phyloP scores from a whole-genome alignment of 768 basidiomycete genomes.

The Hirschioporus abietinus region DNA sequence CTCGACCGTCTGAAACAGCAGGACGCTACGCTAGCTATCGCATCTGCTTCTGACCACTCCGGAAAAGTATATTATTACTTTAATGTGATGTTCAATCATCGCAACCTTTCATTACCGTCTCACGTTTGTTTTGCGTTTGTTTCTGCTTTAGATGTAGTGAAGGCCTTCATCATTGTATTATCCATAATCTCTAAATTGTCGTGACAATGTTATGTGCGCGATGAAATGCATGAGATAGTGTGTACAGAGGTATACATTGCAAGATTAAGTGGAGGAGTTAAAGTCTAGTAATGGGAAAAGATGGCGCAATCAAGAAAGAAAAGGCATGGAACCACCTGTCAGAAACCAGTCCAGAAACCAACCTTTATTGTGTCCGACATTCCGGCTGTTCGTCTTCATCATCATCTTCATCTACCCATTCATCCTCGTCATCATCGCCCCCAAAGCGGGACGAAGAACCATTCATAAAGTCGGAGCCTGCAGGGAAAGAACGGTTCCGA shows the following conservation, averaged over 20 bases:
- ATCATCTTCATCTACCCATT: conserved; percentile 67
- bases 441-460: conserved; percentile 67
- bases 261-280: neutral
- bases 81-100: neutral
- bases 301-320: neutral
- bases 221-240: neutral
- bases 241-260: conserved; percentile 1
- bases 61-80: neutral
- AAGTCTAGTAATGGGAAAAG: neutral
- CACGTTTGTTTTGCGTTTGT: neutral
- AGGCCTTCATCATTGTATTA: neutral
- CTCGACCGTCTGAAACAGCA: conserved; percentile 92
- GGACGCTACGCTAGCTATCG: conserved; percentile 92
- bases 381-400: conserved; percentile 49
- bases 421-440: conserved; percentile 56
- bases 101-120: neutral
- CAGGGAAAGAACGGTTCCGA: conserved; percentile 73
- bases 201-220: neutral
- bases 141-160: neutral
- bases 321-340: neutral
- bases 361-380: neutral
- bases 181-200: neutral
- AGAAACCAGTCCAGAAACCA: neutral
- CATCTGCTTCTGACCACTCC: conserved; percentile 63
- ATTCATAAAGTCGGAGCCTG: conserved; percentile 74